Evolutionary conservation across 208 protist genomes (phyloP).

Genomic region (Leishmania aethiopica): DNA sequence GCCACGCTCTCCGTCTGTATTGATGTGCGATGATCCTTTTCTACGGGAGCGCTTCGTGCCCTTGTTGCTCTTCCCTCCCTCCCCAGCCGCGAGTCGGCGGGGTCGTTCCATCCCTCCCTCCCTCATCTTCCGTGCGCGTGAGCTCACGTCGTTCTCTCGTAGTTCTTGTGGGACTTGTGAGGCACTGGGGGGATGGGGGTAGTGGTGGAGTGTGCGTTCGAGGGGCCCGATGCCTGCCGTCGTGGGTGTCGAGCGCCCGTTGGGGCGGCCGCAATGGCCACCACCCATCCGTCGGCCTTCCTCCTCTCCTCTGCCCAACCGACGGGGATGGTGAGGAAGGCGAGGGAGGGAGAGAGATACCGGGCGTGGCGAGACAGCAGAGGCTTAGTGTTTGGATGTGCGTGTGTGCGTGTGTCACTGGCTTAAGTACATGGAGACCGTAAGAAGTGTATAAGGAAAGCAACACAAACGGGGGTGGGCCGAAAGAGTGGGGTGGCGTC

Average conservation of each 20-base stretch:
- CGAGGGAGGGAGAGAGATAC: not conserved
- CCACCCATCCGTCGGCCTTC: not conserved
- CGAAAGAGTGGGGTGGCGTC: not conserved
- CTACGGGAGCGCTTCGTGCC: too few species aligned
- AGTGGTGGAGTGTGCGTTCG: not conserved
- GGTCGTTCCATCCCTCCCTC: too few species aligned
- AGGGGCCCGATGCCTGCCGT: not conserved
- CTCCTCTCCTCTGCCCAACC: not conserved
- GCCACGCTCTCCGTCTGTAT: too few species aligned
- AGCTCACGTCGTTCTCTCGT: too few species aligned
- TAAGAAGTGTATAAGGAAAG: not conserved
- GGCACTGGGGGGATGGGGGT: too few species aligned
- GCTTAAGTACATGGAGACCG: not conserved
- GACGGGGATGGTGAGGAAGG: not conserved
- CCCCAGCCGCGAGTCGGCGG: too few species aligned
- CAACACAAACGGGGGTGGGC: not conserved
- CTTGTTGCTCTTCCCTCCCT: too few species aligned
- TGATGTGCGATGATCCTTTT: too few species aligned
- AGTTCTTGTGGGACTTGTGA: too few species aligned
- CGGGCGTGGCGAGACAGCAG: not conserved
- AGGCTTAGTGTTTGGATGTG: not conserved
- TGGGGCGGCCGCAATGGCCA: not conserved
- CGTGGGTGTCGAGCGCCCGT: not conserved
- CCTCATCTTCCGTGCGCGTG: too few species aligned
- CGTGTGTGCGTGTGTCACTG: conserved; percentile 3